Evolutionary conservation across 495 filamentous ascomycete species (phyloP).

Genomic region (Cladorrhinum samala): DNA sequence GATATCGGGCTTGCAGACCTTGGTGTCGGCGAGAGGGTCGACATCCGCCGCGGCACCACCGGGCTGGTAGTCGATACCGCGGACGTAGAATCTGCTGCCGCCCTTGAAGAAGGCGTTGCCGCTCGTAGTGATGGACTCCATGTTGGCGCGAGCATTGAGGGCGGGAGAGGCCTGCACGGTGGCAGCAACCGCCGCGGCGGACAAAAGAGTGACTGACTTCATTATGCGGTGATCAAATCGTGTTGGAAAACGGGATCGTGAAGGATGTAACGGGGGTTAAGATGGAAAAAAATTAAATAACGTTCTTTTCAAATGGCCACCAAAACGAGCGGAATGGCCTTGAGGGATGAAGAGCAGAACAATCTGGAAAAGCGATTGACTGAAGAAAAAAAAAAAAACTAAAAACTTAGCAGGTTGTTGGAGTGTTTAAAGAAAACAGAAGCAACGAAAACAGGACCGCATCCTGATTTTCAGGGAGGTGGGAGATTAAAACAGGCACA

Average conservation of each 20-base stretch:
- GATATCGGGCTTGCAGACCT: constrained; percentile 78
- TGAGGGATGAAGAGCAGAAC: constrained; percentile 2
- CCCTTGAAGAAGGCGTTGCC: constrained; percentile 79
- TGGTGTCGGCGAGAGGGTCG: constrained; percentile 78
- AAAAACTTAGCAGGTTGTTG: too few species aligned
- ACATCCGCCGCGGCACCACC: constrained; percentile 61
- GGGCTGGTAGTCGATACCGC: constrained; percentile 94
- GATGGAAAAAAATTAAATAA: constrained; percentile 14
- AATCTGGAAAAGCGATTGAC: constrained; percentile 16
- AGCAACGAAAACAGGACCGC: background rate
- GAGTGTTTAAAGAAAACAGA: background rate
- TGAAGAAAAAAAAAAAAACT: constrained; percentile 6
- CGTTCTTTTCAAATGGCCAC: constrained; percentile 10
- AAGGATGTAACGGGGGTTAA: background rate
- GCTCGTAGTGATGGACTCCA: constrained; percentile 37
- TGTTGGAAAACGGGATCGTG: too few species aligned
- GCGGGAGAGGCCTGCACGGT: constrained; percentile 46
- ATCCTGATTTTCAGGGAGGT: background rate
- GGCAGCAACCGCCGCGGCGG: constrained; percentile 49
- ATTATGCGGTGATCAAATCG: constrained; percentile 38
- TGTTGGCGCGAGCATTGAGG: constrained; percentile 46
- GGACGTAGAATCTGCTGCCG: constrained; percentile 80
- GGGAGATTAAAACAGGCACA: constrained; percentile 8
- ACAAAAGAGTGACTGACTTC: constrained; percentile 45
- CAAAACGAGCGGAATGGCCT: constrained; percentile 24